These are phyloP conservation scores for Gonium pectorale DNA, from an alignment of 139 green algal species.

Conservation along the genomic window DNA sequence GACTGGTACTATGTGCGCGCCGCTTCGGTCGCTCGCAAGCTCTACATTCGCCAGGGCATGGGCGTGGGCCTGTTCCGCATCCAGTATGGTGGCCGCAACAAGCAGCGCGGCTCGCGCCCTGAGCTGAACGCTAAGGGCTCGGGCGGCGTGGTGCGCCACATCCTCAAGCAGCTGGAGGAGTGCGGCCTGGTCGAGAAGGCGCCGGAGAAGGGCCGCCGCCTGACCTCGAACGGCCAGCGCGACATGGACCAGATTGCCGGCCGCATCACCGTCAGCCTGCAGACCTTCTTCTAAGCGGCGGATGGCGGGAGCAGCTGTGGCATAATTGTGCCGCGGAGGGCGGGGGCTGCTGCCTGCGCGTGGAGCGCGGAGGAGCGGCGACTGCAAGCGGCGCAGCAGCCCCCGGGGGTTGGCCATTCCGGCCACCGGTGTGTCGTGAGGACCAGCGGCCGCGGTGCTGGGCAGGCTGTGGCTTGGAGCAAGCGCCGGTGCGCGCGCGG, in stretches of 20 bases:
- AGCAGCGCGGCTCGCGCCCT: slow-evolving; percentile 69
- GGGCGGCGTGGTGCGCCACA: slow-evolving; percentile 84
- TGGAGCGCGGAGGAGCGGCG: too few relatives aligned
- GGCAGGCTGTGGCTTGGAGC: too few relatives aligned
- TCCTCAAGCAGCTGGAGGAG: slow-evolving; percentile 92
- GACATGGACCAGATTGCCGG: slow-evolving; percentile 95
- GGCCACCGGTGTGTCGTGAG: too few relatives aligned
- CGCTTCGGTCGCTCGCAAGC: slow-evolving; percentile 91
- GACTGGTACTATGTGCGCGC: slow-evolving; percentile 99
- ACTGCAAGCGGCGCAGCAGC: too few relatives aligned
- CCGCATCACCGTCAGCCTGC: slow-evolving; percentile 60
- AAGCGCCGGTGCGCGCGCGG: too few relatives aligned
- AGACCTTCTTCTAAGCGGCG: slow-evolving; percentile 13
- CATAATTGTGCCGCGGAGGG: too few relatives aligned
- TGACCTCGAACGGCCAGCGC: slow-evolving; percentile 89
- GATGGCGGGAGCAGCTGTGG: too few relatives aligned
- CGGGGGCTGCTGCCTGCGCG: too few relatives aligned
- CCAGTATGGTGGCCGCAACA: slow-evolving; percentile 88
- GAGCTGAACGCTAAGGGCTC: slow-evolving; percentile 78
- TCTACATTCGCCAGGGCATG: slow-evolving; percentile 94
- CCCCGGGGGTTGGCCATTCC: too few relatives aligned
- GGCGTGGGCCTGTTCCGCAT: slow-evolving; percentile 93
- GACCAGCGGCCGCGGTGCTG: too few relatives aligned
- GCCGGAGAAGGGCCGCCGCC: slow-evolving; percentile 86
- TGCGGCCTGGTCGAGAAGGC: slow-evolving; percentile 79